Percentiles rank a stretch among this genome's conserved stretches.
These are phyloP conservation scores for Mortierella claussenii DNA, from an alignment of 192 early-diverging fungal genomes.

Conservation along the genomic window DNA sequence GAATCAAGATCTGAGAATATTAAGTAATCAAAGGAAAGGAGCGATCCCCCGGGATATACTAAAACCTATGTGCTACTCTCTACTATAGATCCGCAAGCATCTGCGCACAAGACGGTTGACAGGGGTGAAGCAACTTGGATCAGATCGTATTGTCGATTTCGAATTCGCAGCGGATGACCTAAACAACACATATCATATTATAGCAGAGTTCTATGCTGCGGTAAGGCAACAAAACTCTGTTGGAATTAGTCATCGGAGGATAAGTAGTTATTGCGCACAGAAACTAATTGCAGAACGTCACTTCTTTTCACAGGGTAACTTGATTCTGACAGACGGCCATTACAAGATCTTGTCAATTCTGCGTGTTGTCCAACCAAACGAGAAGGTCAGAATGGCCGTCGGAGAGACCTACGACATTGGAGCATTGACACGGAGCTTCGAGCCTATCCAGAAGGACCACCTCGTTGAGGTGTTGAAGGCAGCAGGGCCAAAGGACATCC, in stretches of 20 bases:
- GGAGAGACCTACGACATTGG: slow-evolving; percentile 83
- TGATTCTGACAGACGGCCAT: slow-evolving; percentile 92
- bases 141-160: slow-evolving; percentile 94
- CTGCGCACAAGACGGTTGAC: slow-evolving; percentile 84
- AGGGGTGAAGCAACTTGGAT: slow-evolving; percentile 83
- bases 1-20: no score
- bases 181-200: slow-evolving; percentile 73
- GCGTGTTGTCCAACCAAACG: slow-evolving; percentile 87
- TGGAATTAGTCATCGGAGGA: no score
- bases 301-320: slow-evolving; percentile 77
- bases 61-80: neutral
- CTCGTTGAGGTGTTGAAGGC: slow-evolving; percentile 62
- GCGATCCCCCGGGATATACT: neutral
- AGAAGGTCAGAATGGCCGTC: slow-evolving; percentile 81
- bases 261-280: neutral
- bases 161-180: slow-evolving; percentile 80
- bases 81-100: slow-evolving; percentile 84
- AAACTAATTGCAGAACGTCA: no score
- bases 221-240: no score
- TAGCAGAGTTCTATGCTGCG: slow-evolving; percentile 83
- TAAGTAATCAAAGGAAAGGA: no score
- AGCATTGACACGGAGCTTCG: slow-evolving; percentile 61
- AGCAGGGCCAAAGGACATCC: slow-evolving; percentile 69
- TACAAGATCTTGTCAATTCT: slow-evolving; percentile 86
- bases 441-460: slow-evolving; percentile 62